Evolutionary conservation across 1,284 basidiomycete species (phyloP).

Genomic region (Schizophyllum commune): DNA sequence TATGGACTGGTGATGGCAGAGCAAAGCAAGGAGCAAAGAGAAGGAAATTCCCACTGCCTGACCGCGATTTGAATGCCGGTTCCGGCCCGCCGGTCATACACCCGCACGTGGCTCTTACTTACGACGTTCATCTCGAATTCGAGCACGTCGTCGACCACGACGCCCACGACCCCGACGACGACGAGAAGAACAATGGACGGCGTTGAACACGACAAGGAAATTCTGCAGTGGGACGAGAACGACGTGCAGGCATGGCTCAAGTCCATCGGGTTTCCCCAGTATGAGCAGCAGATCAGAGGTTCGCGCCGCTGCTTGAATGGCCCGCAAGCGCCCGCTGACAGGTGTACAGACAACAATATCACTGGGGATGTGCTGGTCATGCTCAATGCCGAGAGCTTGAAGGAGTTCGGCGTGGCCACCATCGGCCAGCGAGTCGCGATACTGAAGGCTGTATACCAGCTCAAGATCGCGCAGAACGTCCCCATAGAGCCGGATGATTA

Average conservation of each 20-base stretch:
- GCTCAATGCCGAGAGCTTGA: constrained; percentile 75
- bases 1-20: too few species aligned
- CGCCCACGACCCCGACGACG: too few species aligned
- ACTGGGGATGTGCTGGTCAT: constrained; percentile 82
- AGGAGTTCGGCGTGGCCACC: constrained; percentile 76
- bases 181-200: not conserved
- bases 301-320: constrained; percentile 12
- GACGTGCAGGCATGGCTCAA: constrained; percentile 74
- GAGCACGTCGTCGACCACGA: too few species aligned
- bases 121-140: too few species aligned
- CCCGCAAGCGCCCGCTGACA: constrained; percentile 3
- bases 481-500: constrained; percentile 84
- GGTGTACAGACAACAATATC: constrained; percentile 73
- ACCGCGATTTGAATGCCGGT: too few species aligned
- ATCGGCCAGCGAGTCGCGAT: constrained; percentile 86
- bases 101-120: too few species aligned
- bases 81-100: too few species aligned
- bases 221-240: constrained; percentile 77
- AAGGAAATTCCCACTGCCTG: too few species aligned
- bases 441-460: constrained; percentile 82
- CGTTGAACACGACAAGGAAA: constrained; percentile 30
- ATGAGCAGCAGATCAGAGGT: constrained; percentile 69
- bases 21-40: too few species aligned
- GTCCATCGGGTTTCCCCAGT: constrained; percentile 72
- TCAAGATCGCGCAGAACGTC: constrained; percentile 78